phyloP scores from a whole-genome alignment of 106 monocot species.

The Acorus gramineus region DNA sequence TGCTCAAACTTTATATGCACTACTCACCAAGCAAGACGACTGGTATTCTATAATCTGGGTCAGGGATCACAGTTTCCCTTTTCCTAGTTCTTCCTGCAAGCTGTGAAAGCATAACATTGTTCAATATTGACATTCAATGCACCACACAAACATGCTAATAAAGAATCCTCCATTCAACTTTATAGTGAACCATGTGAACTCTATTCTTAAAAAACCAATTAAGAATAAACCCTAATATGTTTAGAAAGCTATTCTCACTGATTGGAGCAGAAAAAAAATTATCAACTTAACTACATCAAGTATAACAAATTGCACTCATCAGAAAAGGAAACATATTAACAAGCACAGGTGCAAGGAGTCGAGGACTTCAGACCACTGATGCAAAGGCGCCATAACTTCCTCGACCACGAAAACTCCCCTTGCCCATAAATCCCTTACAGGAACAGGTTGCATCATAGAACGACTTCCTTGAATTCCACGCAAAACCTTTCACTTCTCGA shows the following conservation, averaged over 20 bases:
- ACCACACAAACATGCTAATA: no score
- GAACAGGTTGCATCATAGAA: constrained; percentile 2
- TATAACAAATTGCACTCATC: neutral
- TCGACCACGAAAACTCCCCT: neutral
- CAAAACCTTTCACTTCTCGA: constrained; percentile 5
- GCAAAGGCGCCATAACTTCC: constrained; percentile 15
- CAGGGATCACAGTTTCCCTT: constrained; percentile 59
- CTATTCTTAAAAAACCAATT: no score
- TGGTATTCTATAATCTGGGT: constrained; percentile 85
- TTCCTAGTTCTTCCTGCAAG: constrained; percentile 43
- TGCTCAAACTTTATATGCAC: neutral
- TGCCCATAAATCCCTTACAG: constrained; percentile 1
- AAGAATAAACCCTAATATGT: neutral
- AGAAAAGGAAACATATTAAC: neutral
- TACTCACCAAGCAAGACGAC: constrained; percentile 72
- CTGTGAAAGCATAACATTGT: constrained; percentile 15
- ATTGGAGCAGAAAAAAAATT: neutral
- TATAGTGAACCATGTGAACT: no score
- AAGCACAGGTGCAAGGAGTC: no score
- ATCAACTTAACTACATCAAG: neutral
- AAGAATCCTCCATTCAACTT: no score
- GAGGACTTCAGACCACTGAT: constrained; percentile 2
- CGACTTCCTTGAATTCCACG: neutral
- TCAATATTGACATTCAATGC: no score
- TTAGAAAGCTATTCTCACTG: neutral